Percentiles rank a stretch among this genome's conserved stretches.
Evolutionary conservation across 2,329 filamentous ascomycete species (phyloP).

Genomic region (Cadophora malorum): DNA sequence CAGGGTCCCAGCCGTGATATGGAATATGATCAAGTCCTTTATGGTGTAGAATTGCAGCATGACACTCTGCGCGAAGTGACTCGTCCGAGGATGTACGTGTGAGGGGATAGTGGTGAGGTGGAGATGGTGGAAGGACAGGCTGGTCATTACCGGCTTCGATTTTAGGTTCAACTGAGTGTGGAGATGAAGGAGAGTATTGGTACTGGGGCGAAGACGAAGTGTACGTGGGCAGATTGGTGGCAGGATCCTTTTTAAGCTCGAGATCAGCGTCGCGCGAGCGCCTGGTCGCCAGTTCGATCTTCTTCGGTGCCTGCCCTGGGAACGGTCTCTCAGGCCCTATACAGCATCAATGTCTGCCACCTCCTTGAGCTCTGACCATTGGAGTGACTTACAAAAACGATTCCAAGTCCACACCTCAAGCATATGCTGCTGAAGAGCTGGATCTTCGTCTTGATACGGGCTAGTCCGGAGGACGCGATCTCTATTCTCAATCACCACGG

Average conservation of each 20-base stretch:
- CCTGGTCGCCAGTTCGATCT: neutral
- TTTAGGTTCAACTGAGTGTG: neutral
- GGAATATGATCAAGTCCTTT: constrained; percentile 8
- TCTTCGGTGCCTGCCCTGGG: constrained; percentile 1
- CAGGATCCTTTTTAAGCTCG: neutral
- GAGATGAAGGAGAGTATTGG: neutral
- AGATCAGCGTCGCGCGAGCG: neutral
- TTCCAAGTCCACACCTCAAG: constrained; percentile 16
- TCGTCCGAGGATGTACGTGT: neutral
- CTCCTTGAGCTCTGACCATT: too few relatives aligned
- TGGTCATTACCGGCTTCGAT: neutral
- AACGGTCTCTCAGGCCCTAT: constrained; percentile 15
- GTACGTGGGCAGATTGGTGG: neutral
- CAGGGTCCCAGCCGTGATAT: constrained; percentile 16
- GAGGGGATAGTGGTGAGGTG: neutral
- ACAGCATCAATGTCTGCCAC: neutral
- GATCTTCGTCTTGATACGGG: constrained; percentile 7
- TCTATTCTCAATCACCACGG: constrained; percentile 3
- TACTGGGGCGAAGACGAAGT: neutral
- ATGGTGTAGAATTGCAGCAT: constrained; percentile 9
- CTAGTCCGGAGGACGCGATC: constrained; percentile 1
- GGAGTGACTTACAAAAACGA: constrained; percentile 8
- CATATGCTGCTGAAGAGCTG: constrained; percentile 15
- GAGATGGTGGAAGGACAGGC: neutral
- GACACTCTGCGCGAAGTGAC: neutral